Percentiles rank a stretch among this genome's conserved stretches.
These are phyloP conservation scores for Trypanosoma caninum DNA, from an alignment of 208 protist species.

Conservation along the genomic window DNA sequence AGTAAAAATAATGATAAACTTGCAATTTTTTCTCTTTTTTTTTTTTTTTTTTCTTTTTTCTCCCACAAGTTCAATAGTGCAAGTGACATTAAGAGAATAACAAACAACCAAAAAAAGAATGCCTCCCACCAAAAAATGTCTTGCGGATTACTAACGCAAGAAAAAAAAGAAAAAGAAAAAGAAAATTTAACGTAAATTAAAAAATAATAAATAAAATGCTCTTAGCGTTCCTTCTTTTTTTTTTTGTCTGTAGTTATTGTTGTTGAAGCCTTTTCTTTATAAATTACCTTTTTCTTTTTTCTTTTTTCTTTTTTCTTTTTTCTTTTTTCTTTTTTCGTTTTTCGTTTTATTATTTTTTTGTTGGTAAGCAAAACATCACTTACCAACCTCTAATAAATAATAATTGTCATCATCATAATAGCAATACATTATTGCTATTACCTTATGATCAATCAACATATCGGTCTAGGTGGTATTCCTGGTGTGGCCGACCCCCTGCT, in stretches of 20 bases:
- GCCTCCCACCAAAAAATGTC: too few species aligned
- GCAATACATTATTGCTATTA: too few species aligned
- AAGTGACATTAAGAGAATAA: too few species aligned
- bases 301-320: slow-evolving; percentile 4
- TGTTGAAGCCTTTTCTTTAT: not conserved
- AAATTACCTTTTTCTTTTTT: not conserved
- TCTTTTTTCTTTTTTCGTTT: not conserved
- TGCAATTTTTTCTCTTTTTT: slow-evolving; percentile 1
- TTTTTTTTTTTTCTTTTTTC: slow-evolving; percentile 3
- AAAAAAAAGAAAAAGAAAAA: slow-evolving; percentile 10
- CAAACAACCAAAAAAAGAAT: too few species aligned
- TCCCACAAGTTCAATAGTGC: too few species aligned
- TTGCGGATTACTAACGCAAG: not conserved
- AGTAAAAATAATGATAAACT: not conserved
- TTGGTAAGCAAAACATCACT: too few species aligned
- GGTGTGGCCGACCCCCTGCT: not conserved
- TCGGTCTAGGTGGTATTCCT: slow-evolving; percentile 7
- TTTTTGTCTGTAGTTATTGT: too few species aligned
- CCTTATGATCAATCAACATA: slow-evolving; percentile 8
- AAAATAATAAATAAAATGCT: too few species aligned
- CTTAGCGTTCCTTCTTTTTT: too few species aligned
- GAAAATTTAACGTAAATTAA: too few species aligned
- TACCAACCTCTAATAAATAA: too few species aligned
- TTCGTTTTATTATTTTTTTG: not conserved
- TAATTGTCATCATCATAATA: too few species aligned